These are phyloP conservation scores for Myxozyma kluyveri DNA, from an alignment of 805 yeast species.

Conservation along the genomic window DNA sequence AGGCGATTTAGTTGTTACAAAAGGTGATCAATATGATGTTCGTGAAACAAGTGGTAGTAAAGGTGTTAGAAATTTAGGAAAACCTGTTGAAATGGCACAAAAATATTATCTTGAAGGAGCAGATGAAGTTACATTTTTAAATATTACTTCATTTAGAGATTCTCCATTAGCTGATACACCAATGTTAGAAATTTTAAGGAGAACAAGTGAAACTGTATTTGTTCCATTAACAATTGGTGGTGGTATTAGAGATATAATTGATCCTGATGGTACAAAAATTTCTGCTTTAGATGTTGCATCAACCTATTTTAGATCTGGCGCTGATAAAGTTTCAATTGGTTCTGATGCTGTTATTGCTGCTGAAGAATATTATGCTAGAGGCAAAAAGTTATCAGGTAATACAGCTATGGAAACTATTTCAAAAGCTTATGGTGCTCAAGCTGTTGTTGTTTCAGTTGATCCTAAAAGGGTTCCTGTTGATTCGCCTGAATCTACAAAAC, in stretches of 20 bases:
- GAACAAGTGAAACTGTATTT: conserved; percentile 84
- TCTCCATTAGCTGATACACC: conserved; percentile 92
- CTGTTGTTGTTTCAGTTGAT: conserved; percentile 97
- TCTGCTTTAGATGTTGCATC: conserved; percentile 91
- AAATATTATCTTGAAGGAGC: conserved; percentile 92
- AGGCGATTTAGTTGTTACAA: conserved; percentile 96
- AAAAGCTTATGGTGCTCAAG: conserved; percentile 89
- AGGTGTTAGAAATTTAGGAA: conserved; percentile 87
- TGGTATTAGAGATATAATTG: conserved; percentile 87
- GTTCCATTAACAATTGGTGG: conserved; percentile 99
- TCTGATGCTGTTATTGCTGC: conserved; percentile 94
- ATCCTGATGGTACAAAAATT: conserved; percentile 73
- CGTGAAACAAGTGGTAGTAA: conserved; percentile 48
- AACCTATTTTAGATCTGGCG: conserved; percentile 91
- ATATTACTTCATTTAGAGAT: conserved; percentile 92
- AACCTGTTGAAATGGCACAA: conserved; percentile 92
- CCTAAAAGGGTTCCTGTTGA: conserved; percentile 83
- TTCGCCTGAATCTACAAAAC: conserved; percentile 57
- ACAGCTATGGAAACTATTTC: conserved; percentile 94
- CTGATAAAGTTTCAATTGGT: conserved; percentile 98
- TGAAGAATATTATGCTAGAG: conserved; percentile 66
- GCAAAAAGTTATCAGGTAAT: conserved; percentile 60
- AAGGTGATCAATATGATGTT: conserved; percentile 98
- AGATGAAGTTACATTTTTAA: conserved; percentile 91
- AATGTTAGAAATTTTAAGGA: conserved; percentile 82